Base-by-base conservation (phyloP, 2,329 filamentous ascomycete species). In the Claviceps pazoutovae region DNA sequence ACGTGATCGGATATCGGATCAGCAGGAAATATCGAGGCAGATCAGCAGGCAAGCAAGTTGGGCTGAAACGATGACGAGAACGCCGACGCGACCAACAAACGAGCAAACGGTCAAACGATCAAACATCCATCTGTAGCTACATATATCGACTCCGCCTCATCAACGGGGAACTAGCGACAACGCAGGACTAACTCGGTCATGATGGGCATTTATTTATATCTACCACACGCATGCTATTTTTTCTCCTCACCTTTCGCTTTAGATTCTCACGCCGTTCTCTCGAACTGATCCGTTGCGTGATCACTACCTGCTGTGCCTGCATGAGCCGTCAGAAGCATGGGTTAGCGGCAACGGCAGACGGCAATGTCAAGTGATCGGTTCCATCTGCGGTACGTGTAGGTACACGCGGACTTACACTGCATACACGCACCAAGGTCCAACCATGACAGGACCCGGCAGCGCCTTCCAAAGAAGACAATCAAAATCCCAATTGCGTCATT, bases 301-400 rank as follows among this genome's bases (percentile, higher is more conserved):
- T 5, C 47, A 21, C 26, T 53, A 11, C 30, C 30, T 34, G 44
- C 47, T 30, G 51, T 53, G 51, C 47, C 47, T 53, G 51, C 51
- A 38, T 48, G 46, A 26, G 46, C 21, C n/a, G 39, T 34, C 30
- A 11, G 16, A 36, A 11, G 23, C 46, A 36, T 48, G 46, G 21
- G 14, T 38, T 17, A 38, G 26, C 30, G 26, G 17, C 46, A 19
- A 13, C 26, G 46, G n/a, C 46, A 48, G 21, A 48, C 46, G 36
- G 16, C 34, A 14, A 23, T n/a, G 7, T n/a, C 9, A 9, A 38
- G 26, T 34, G 30, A 34, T 34, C 30, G 30, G 30, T 34, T 34
- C 9, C 30, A 34, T 34, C 30, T 34, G 30, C 30, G 30, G 30
- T 34, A 34, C 30, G 30, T 34, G 9, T 34, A 34, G 30, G 30